Evolutionary conservation across 306 rosid species (phyloP).

Genomic region (Begonia peltatifolia): DNA sequence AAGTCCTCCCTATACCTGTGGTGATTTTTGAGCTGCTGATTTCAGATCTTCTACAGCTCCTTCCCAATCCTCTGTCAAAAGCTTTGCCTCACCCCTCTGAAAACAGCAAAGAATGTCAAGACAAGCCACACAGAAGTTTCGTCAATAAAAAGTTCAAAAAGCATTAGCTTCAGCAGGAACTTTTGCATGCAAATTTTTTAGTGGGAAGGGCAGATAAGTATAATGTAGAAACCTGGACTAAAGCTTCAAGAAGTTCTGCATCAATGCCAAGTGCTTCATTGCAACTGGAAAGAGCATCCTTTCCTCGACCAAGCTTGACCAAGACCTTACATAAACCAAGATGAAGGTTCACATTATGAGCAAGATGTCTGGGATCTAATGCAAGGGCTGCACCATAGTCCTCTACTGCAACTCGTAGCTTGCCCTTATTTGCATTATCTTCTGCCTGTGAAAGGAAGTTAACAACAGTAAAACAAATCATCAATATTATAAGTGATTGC

Average conservation of each 20-base stretch:
- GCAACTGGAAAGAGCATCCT: slow-evolving; percentile 83
- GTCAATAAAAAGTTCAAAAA: no score
- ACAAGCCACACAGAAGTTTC: neutral
- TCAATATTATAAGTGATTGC: neutral
- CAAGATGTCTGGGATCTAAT: slow-evolving; percentile 72
- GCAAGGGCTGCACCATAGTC: slow-evolving; percentile 71
- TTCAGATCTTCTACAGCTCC: slow-evolving; percentile 92
- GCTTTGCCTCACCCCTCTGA: slow-evolving; percentile 98
- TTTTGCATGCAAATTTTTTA: neutral
- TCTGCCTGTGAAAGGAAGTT: slow-evolving; percentile 52
- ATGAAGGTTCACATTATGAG: slow-evolving; percentile 87
- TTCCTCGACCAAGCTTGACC: slow-evolving; percentile 93
- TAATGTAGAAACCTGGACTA: slow-evolving; percentile 57
- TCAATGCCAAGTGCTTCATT: slow-evolving; percentile 64
- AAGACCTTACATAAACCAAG: slow-evolving; percentile 79
- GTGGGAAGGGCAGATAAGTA: neutral
- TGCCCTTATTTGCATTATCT: slow-evolving; percentile 80
- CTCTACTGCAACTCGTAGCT: slow-evolving; percentile 80
- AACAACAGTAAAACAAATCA: slow-evolving; percentile 7
- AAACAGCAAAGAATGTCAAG: slow-evolving; percentile 10
- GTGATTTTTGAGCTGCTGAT: slow-evolving; percentile 84
- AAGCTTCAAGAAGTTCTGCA: slow-evolving; percentile 72
- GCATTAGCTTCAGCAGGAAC: neutral
- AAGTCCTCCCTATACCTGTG: slow-evolving; percentile 40
- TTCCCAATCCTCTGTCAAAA: slow-evolving; percentile 88